These are phyloP conservation scores for Raffaelea albimanens DNA, from an alignment of 2,329 filamentous ascomycete genomes.

Conservation along the genomic window DNA sequence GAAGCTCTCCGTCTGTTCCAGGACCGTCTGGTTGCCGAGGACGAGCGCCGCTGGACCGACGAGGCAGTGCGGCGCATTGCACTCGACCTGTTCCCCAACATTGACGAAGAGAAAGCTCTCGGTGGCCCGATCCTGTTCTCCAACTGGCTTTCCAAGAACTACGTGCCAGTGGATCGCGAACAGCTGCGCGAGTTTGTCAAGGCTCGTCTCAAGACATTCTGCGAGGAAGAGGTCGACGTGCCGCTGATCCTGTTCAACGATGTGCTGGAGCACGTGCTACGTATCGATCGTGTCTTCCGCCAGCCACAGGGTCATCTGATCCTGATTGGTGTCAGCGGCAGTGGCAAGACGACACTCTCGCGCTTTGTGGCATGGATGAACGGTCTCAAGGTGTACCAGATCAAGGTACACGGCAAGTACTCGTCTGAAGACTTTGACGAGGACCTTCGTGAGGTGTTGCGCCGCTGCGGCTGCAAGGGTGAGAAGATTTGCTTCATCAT, in stretches of 20 bases:
- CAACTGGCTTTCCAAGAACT: slow-evolving; percentile 99
- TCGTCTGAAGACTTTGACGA: slow-evolving; percentile 98
- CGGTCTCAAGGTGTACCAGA: slow-evolving; percentile 96
- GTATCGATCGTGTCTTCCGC: slow-evolving; percentile 96
- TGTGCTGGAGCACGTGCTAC: slow-evolving; percentile 92
- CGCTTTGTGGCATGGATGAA: slow-evolving; percentile 99
- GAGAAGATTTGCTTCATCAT: slow-evolving; percentile 99
- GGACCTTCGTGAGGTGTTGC: slow-evolving; percentile 85
- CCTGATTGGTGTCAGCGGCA: slow-evolving; percentile 94
- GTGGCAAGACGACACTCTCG: slow-evolving; percentile 95
- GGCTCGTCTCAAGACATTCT: slow-evolving; percentile 93
- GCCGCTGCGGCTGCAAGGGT: slow-evolving; percentile 90
- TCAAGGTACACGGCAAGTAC: slow-evolving; percentile 99
- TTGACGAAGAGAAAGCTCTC: slow-evolving; percentile 81
- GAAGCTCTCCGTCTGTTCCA: slow-evolving; percentile 95
- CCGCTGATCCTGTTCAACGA: slow-evolving; percentile 99
- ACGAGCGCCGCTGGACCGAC: slow-evolving; percentile 92
- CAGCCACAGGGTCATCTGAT: slow-evolving; percentile 98
- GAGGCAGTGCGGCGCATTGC: slow-evolving; percentile 81
- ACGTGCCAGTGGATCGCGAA: slow-evolving; percentile 91
- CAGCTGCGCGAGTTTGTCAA: slow-evolving; percentile 95
- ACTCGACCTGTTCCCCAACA: slow-evolving; percentile 86
- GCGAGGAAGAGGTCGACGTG: slow-evolving; percentile 97
- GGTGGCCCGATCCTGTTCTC: slow-evolving; percentile 94
- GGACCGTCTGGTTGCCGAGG: slow-evolving; percentile 88